Percentiles rank a stretch among this genome's conserved stretches.
Evolutionary conservation across 257 asterid species (phyloP).

Genomic region (Anisodus tanguticus): DNA sequence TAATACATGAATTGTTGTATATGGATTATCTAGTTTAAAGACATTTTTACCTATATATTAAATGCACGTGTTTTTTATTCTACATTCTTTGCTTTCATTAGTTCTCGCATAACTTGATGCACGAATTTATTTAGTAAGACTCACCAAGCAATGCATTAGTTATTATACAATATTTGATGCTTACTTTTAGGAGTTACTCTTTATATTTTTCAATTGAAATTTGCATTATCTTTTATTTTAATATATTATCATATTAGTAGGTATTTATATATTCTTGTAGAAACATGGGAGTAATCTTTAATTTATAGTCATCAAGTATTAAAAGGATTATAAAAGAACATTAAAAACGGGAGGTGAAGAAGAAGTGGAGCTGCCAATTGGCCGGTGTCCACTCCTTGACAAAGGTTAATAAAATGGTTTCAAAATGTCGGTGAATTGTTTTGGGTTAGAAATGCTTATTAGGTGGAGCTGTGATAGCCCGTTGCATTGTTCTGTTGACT

Average conservation of each 20-base stretch:
- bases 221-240: neutral
- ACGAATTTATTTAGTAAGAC: too few relatives aligned
- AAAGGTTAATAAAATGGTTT: neutral
- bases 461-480: neutral
- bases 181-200: neutral
- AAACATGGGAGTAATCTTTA: neutral
- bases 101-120: too few relatives aligned
- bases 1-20: neutral
- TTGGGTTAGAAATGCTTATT: neutral
- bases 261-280: neutral
- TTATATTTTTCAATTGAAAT: neutral
- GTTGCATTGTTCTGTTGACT: neutral
- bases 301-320: neutral
- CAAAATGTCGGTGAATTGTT: neutral
- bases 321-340: neutral
- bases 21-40: neutral
- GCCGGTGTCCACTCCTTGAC: neutral
- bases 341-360: neutral
- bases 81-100: too few relatives aligned
- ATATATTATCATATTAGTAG: neutral
- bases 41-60: neutral
- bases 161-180: neutral
- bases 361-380: constrained; percentile 1
- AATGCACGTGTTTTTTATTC: neutral
- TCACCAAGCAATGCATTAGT: too few relatives aligned